phyloP scores from a whole-genome alignment of 805 yeast genomes.

The Candida tammaniensis region DNA sequence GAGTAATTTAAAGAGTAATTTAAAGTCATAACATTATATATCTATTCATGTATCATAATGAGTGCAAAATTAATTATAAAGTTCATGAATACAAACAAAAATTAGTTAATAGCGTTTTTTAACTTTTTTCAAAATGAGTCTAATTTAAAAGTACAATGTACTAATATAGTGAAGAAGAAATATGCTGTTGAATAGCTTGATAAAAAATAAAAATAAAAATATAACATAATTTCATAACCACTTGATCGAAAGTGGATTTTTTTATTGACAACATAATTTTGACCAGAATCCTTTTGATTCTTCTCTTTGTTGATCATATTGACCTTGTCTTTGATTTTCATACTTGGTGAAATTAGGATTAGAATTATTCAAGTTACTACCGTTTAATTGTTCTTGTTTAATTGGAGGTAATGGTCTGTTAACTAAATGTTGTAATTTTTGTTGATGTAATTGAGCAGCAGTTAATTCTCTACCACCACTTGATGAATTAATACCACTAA shows the following conservation, averaged over 20 bases:
- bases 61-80: neutral
- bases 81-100: neutral
- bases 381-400: constrained; percentile 32
- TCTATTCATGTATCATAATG: constrained; percentile 4
- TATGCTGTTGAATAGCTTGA: no score
- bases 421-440: constrained; percentile 46
- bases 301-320: constrained; percentile 42
- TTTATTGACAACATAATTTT: constrained; percentile 40
- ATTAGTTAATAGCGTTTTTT: no score
- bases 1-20: constrained; percentile 1
- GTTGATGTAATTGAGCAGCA: constrained; percentile 49
- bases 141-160: no score
- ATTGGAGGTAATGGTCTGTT: constrained; percentile 49
- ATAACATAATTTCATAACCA: neutral
- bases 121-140: no score
- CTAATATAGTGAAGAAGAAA: no score
- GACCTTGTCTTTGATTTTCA: constrained; percentile 16
- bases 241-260: constrained; percentile 1
- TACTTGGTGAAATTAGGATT: constrained; percentile 6
- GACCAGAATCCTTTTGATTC: constrained; percentile 42
- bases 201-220: no score
- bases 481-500: constrained; percentile 3
- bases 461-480: constrained; percentile 25
- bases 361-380: no score
- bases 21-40: constrained; percentile 7